Conservation (phyloP, 176 grass and related monocot species). For the Metroxylon sagu region DNA sequence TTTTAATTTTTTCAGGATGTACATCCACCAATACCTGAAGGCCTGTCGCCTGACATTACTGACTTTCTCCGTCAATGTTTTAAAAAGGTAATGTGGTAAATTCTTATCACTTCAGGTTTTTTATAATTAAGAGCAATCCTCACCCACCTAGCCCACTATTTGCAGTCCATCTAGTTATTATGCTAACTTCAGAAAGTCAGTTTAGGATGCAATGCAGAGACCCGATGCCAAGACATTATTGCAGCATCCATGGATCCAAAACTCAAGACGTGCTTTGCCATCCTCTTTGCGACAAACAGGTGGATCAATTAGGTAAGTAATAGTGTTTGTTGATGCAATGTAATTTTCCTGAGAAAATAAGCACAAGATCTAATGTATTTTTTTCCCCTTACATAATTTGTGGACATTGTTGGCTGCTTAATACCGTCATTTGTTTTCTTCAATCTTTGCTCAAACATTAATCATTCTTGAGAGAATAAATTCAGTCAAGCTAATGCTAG, state of each 20-base stretch:
- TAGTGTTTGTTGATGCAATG: too few relatives aligned
- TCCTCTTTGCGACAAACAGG: constrained; percentile 51
- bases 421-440: too few relatives aligned
- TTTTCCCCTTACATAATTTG: too few relatives aligned
- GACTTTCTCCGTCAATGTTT: constrained; percentile 98
- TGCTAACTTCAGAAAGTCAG: constrained; percentile 31
- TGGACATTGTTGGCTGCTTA: too few relatives aligned
- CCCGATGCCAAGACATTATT: constrained; percentile 96
- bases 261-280: constrained; percentile 67
- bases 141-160: not conserved
- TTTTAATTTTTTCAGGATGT: constrained; percentile 60
- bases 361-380: too few relatives aligned
- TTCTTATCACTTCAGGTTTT: too few relatives aligned
- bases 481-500: too few relatives aligned
- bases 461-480: too few relatives aligned
- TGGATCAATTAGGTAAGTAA: constrained; percentile 42
- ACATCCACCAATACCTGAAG: constrained; percentile 89
- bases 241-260: constrained; percentile 92
- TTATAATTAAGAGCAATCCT: too few relatives aligned
- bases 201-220: constrained; percentile 91
- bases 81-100: constrained; percentile 49
- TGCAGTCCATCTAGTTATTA: constrained; percentile 3
- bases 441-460: too few relatives aligned
- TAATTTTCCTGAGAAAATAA: too few relatives aligned
- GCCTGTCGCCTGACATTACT: constrained; percentile 83